Conservation (phyloP, 129 eudicot genomes). For the Flaveria bidentis region DNA sequence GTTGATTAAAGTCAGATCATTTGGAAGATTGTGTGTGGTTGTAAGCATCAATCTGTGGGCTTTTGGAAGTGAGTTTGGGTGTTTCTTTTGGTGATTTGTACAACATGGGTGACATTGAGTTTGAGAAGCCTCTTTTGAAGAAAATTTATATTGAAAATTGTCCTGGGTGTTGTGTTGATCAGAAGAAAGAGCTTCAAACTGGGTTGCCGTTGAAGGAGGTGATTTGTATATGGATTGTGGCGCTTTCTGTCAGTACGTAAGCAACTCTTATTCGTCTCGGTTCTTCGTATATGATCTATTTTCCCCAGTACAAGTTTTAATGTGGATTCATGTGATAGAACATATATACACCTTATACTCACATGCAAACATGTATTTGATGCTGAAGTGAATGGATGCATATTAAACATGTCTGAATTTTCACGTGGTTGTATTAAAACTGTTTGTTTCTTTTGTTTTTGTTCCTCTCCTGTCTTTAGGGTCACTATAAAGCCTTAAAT, state of each 20-base stretch:
- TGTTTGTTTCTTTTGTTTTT: too few species aligned
- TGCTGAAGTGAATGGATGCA: too few species aligned
- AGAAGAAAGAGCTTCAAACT: slow-evolving; percentile 37
- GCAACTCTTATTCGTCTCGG: neutral
- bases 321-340: neutral
- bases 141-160: slow-evolving; percentile 51
- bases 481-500: neutral
- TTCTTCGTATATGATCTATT: neutral
- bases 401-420: too few species aligned
- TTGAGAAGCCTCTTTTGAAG: slow-evolving; percentile 44
- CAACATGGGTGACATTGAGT: slow-evolving; percentile 33
- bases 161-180: slow-evolving; percentile 73
- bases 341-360: neutral
- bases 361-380: too few species aligned
- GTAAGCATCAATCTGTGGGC: neutral
- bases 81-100: neutral
- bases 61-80: neutral
- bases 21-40: neutral
- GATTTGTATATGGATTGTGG: slow-evolving; percentile 55
- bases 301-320: neutral
- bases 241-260: slow-evolving; percentile 60
- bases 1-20: neutral
- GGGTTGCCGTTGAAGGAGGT: slow-evolving; percentile 65
- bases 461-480: too few species aligned
- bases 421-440: too few species aligned